Conservation (phyloP, 345 rosid genomes). For the Acer saccharum region DNA sequence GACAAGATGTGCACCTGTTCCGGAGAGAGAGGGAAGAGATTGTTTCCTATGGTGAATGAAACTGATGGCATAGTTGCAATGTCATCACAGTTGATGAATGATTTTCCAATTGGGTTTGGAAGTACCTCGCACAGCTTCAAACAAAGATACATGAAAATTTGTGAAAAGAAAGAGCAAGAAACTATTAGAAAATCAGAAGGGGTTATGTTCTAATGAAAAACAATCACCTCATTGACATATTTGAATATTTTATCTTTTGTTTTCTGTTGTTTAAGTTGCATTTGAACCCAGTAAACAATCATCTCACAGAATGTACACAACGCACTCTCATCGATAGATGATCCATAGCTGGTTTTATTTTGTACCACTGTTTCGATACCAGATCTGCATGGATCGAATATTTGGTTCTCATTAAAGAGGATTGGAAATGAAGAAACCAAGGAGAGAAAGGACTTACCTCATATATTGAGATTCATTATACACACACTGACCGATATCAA, state of each 20-base stretch:
- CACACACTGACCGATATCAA: slow-evolving; percentile 48
- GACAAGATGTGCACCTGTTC: slow-evolving; percentile 38
- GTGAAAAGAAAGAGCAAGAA: neutral
- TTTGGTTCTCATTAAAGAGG: neutral
- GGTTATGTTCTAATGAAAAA: neutral
- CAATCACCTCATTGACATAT: slow-evolving; percentile 44
- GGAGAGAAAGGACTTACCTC: slow-evolving; percentile 21
- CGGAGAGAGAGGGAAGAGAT: slow-evolving; percentile 47
- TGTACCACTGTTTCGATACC: slow-evolving; percentile 32
- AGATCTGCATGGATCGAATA: slow-evolving; percentile 21
- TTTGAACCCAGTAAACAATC: slow-evolving; percentile 53
- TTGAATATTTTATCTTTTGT: slow-evolving; percentile 45
- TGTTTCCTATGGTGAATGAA: slow-evolving; percentile 52
- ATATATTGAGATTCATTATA: slow-evolving; percentile 24
- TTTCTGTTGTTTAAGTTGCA: slow-evolving; percentile 48
- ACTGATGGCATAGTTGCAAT: slow-evolving; percentile 43
- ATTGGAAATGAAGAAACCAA: neutral
- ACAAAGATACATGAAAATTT: neutral
- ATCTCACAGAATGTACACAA: slow-evolving; percentile 55
- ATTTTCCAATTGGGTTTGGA: slow-evolving; percentile 48
- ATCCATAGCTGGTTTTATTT: slow-evolving; percentile 12
- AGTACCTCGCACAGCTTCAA: slow-evolving; percentile 50
- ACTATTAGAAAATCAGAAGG: neutral
- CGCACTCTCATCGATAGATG: slow-evolving; percentile 22
- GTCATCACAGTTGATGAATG: slow-evolving; percentile 46